Evolutionary conservation across 768 basidiomycete genomes (phyloP).

Genomic region (Ramaria rubella): DNA sequence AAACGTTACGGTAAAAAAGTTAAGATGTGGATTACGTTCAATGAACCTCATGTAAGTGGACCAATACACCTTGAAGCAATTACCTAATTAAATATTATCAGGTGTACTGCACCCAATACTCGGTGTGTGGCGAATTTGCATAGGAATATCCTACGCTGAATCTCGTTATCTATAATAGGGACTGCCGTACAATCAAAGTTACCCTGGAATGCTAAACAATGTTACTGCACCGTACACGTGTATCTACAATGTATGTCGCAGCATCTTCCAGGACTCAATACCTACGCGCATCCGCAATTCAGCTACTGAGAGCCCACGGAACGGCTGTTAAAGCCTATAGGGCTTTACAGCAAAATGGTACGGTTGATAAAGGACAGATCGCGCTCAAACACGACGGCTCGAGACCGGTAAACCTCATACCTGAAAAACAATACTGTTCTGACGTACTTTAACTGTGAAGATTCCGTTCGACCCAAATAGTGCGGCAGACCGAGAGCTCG

Average conservation of each 20-base stretch:
- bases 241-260: slow-evolving; percentile 35
- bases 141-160: background rate
- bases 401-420: background rate
- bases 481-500: slow-evolving; percentile 38
- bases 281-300: background rate
- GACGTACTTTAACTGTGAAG: background rate
- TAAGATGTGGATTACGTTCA: slow-evolving; percentile 50
- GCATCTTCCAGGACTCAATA: background rate
- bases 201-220: slow-evolving; percentile 32
- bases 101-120: slow-evolving; percentile 32
- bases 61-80: slow-evolving; percentile 33
- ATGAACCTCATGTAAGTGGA: slow-evolving; percentile 43
- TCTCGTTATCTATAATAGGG: background rate
- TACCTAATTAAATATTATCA: slow-evolving; percentile 12
- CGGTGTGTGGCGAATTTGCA: background rate
- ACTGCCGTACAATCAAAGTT: background rate
- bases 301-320: slow-evolving; percentile 41
- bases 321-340: slow-evolving; percentile 46
- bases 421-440: background rate
- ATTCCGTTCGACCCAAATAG: slow-evolving; percentile 13
- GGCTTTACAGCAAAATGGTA: slow-evolving; percentile 26
- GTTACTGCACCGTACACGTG: slow-evolving; percentile 42
- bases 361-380: slow-evolving; percentile 41
- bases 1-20: slow-evolving; percentile 41
- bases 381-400: slow-evolving; percentile 49